Percentiles rank a stretch among this genome's conserved stretches.
Evolutionary conservation across 192 early-diverging fungal species (phyloP).

Genomic region (Coemansia sp.): DNA sequence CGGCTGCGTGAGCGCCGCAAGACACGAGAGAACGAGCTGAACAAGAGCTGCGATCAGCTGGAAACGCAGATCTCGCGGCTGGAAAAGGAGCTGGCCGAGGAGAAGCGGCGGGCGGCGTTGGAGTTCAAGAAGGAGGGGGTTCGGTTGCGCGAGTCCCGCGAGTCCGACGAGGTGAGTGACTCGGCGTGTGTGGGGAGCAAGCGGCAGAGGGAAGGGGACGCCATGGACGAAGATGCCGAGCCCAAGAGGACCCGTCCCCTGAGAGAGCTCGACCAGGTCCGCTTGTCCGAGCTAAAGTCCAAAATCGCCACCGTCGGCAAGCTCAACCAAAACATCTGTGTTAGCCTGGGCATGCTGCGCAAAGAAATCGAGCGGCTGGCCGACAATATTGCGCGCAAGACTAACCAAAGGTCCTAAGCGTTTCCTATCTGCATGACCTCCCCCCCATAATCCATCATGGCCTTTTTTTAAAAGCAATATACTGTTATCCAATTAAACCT

Average conservation of each 20-base stretch:
- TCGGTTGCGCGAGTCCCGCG: not conserved
- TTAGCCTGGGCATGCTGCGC: conserved; percentile 36
- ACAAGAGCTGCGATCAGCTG: conserved; percentile 26
- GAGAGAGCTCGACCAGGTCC: conserved; percentile 46
- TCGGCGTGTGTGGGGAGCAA: conserved; percentile 7
- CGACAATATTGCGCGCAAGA: conserved; percentile 17
- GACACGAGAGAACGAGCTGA: conserved; percentile 39
- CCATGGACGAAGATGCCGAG: conserved; percentile 11
- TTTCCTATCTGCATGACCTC: no score
- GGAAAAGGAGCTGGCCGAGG: conserved; percentile 31
- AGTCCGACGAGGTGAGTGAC: not conserved
- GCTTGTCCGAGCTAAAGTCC: conserved; percentile 28
- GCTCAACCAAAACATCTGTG: conserved; percentile 47
- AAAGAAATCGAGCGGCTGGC: conserved; percentile 45
- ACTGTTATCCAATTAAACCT: not conserved
- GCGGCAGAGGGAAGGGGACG: conserved; percentile 13
- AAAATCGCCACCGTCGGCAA: conserved; percentile 43
- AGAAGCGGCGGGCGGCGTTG: conserved; percentile 33
- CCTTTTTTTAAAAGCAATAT: not conserved
- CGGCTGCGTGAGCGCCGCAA: conserved; percentile 51
- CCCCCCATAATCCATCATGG: no score
- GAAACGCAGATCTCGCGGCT: conserved; percentile 36
- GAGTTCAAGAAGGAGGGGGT: not conserved
- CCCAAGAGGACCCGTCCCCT: conserved; percentile 28
- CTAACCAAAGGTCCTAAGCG: not conserved